Base-by-base conservation (phyloP, 1,139 yeast species). In the Yamadazyma taylorii region DNA sequence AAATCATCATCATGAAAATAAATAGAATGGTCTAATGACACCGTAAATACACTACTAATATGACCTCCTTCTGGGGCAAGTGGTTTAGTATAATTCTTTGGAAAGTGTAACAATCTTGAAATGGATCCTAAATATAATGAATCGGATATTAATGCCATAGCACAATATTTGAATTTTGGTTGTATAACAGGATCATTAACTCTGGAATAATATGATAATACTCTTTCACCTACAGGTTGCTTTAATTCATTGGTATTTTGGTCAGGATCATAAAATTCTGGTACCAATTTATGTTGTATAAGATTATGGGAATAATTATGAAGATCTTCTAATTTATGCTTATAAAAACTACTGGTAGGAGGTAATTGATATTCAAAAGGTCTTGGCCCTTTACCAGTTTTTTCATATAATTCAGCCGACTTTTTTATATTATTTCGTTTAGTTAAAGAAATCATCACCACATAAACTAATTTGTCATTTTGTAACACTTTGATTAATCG, bases 1-100 rank as follows among this genome's bases (percentile, higher is more conserved):
- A 69, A 69, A 32, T 59, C 61, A 34, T 61, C 71, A 40, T 69
- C 75, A 43, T 70, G 76, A 48, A 66, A 66, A 42, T 58, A 67
- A 7, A 70, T 55, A 6, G 68, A 49, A 42, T 70, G 76, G 51
- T 70, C 76, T 37, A 70, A 56, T 7, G 73, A 66, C 3, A 69
- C 68, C 4, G 67, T 61, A 43, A 69, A 67, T 35, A 62, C 66
- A 42, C 54, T 53, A 11, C 44, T 37, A 27, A 50, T 52, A 26
- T 37, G 29, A 41, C 56, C 49, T 42, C 60, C 55, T 39, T 45
- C 48, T 17, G 42, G 35, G 24, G 53, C 56, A 14, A 48, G 35
- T 9, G 50, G 40, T 16, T 46, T 27, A 5, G 51, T 50, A 24
- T 53, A 29, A 2, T 53, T 48, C 3, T 43, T 46, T 2, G 61